Conservation (phyloP, 2,329 filamentous ascomycete species). For the Xylaria arbuscula region DNA sequence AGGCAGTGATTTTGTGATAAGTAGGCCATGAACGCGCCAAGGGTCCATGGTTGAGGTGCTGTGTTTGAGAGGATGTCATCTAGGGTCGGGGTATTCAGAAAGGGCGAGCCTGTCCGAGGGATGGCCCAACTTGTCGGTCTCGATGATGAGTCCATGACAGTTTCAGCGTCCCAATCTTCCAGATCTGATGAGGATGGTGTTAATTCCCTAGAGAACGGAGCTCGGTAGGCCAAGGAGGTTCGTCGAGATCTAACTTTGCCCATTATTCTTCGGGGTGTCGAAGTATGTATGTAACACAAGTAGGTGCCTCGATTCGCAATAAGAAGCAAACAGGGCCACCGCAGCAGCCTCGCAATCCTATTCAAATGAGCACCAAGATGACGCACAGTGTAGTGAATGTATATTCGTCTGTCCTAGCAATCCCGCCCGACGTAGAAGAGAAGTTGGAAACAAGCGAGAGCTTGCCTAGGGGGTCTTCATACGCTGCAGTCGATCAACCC, state of each 20-base stretch:
- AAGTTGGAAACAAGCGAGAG: slow-evolving; percentile 30
- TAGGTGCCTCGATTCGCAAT: slow-evolving; percentile 43
- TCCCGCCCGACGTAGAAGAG: slow-evolving; percentile 14
- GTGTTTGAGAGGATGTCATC: slow-evolving; percentile 89
- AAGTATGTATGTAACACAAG: slow-evolving; percentile 33
- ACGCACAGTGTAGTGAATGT: slow-evolving; percentile 26
- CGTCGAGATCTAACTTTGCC: slow-evolving; percentile 59
- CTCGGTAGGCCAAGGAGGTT: slow-evolving; percentile 58
- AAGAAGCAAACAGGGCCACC: slow-evolving; percentile 42
- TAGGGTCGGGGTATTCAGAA: slow-evolving; percentile 71
- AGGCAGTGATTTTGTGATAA: slow-evolving; percentile 96
- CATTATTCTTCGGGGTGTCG: slow-evolving; percentile 53
- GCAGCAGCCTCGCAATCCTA: slow-evolving; percentile 16
- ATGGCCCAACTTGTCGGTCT: slow-evolving; percentile 62
- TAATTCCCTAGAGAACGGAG: slow-evolving; percentile 55
- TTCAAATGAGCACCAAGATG: slow-evolving; percentile 26
- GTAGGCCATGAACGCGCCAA: slow-evolving; percentile 95
- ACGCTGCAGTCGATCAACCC: slow-evolving; percentile 10
- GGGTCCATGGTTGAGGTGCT: slow-evolving; percentile 87
- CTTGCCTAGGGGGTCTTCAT: background rate
- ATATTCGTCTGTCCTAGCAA: slow-evolving; percentile 5
- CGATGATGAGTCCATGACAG: slow-evolving; percentile 62
- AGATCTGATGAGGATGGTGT: slow-evolving; percentile 60
- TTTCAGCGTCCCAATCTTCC: slow-evolving; percentile 57
- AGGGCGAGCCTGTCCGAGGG: slow-evolving; percentile 54